Conservation (phyloP, 352 stramenopile genomes). For the Globisporangium nodosum region DNA sequence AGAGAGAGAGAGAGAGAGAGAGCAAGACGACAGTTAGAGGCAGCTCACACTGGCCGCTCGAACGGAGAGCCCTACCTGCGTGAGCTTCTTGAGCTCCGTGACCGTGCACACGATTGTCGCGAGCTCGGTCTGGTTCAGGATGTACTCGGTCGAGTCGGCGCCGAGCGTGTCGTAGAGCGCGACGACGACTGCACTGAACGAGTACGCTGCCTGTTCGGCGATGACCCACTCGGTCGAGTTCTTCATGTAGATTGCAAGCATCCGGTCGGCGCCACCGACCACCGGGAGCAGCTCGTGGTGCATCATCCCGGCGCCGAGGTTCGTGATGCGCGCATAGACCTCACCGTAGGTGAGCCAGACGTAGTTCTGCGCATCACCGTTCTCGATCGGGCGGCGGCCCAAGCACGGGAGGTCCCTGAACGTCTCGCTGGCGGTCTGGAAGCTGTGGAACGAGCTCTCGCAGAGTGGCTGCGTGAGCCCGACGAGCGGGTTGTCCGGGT, state of each 20-base stretch:
- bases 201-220: conserved; percentile 79
- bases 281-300: conserved; percentile 33
- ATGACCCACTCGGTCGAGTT: conserved; percentile 96
- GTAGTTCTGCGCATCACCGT: conserved; percentile 25
- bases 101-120: conserved; percentile 60
- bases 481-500: conserved; percentile 30
- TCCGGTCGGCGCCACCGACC: conserved; percentile 34
- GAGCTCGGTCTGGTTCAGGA: conserved; percentile 73
- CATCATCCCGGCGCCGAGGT: conserved; percentile 39
- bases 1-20: conserved; percentile 2
- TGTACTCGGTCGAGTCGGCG: conserved; percentile 60
- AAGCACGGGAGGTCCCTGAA: conserved; percentile 32
- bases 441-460: conserved; percentile 47
- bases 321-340: conserved; percentile 26
- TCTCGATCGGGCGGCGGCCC: conserved; percentile 32
- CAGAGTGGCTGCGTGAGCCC: conserved; percentile 31
- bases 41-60: neutral
- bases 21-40: neutral
- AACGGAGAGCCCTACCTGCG: conserved; percentile 12
- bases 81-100: conserved; percentile 44
- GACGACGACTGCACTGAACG: conserved; percentile 33
- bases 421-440: conserved; percentile 22
- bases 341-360: conserved; percentile 54
- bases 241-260: conserved; percentile 94
- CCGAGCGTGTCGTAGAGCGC: conserved; percentile 82